phyloP scores from a whole-genome alignment of 208 protist genomes.

The Jaenimonas drosophilae region DNA sequence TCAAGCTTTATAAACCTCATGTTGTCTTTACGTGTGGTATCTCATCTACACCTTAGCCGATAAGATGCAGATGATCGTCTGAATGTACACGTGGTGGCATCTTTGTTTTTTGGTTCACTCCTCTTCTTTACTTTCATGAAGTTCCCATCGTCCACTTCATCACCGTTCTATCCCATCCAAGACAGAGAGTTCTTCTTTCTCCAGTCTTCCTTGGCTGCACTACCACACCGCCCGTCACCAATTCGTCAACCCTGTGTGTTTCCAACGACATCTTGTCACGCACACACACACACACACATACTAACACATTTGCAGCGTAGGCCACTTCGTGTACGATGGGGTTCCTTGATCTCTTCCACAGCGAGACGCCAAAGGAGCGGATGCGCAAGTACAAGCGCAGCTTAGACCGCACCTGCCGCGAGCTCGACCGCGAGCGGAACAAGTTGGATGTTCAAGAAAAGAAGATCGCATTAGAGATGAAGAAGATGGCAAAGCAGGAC shows the following conservation, averaged over 20 bases:
- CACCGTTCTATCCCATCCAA: too few relatives aligned
- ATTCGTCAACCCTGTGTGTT: neutral
- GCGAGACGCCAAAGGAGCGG: conserved; percentile 88
- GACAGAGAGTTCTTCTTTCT: neutral
- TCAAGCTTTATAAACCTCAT: too few relatives aligned
- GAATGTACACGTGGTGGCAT: neutral
- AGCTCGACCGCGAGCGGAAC: conserved; percentile 94
- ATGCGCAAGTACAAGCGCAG: conserved; percentile 95
- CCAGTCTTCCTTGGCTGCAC: neutral
- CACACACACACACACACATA: too few relatives aligned
- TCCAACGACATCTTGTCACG: neutral
- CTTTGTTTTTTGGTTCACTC: neutral
- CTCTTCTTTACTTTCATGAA: conserved; percentile 4
- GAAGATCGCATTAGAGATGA: conserved; percentile 95
- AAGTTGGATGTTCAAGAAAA: conserved; percentile 93
- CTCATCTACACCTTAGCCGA: too few relatives aligned
- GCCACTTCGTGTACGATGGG: too few relatives aligned
- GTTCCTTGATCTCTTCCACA: conserved; percentile 58
- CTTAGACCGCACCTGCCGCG: conserved; percentile 90
- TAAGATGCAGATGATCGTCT: too few relatives aligned
- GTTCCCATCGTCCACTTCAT: too few relatives aligned
- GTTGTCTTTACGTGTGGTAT: too few relatives aligned
- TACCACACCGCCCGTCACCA: neutral
- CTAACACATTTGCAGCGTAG: too few relatives aligned
- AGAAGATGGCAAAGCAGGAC: conserved; percentile 93